Evolutionary conservation across 2,329 filamentous ascomycete species (phyloP), one percentile per base, ranked within the genome.

Genomic region (Cercospora sojina): DNA sequence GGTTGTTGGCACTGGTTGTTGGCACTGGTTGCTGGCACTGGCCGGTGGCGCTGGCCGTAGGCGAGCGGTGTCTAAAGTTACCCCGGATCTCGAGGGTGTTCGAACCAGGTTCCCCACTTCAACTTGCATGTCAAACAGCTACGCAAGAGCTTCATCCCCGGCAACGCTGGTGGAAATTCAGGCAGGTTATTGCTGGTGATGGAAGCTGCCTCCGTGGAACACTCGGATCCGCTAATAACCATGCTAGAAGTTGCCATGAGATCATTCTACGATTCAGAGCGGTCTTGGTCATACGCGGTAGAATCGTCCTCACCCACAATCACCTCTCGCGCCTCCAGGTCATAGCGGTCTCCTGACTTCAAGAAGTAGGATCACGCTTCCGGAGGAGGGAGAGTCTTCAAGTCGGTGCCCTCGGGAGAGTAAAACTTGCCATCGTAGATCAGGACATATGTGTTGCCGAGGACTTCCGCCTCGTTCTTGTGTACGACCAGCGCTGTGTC

Each of bases 341-440:
- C 68, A 59, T 73, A 71, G 59, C 27, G 65, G 29, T 73, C 70
- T 3, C 69, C 67, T 3, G 65, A 32, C 18, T 55, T 71, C 58
- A 71, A 61, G 38, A 73, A 73, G 38, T 67, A 71, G 41, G 72
- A 71, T 10, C 67, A 68, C 7, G 51, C 55, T 6, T 65, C 67
- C 8, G 65, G 65, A 20, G 63, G 56, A 32, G 68, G 69, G 43
- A 70, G 43, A 18, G 61, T 67, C 60, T 71, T 69, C 59, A 68
- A 53, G 38, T 71, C 66, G 38, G 38, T 61, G 12, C 58, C 58
- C 47, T 72, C 69, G n/a, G 67, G 67, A 4, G 65, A 69, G 62
- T 69, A 70, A 16, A 73, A 71, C 1, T 64, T 67, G 9, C 68
- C 65, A 59, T 72, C 70, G 47, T 70, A 70, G 16, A 72, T 67